These are phyloP conservation scores for Aspergillus udagawae DNA, from an alignment of 2,329 filamentous ascomycete genomes.

Conservation along the genomic window DNA sequence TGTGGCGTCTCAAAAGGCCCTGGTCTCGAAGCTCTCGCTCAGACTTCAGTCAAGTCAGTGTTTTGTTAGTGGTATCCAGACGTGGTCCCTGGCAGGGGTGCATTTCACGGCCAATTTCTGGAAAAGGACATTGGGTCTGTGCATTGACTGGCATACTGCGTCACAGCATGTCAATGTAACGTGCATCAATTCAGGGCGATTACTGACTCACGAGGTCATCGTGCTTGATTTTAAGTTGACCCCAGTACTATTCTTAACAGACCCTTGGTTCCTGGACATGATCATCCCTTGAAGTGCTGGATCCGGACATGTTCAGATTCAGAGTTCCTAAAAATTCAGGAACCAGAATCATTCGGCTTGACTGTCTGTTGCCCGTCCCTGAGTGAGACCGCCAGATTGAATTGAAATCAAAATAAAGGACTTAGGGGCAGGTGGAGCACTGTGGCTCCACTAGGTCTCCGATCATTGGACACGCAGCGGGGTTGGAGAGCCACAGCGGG, in stretches of 20 bases:
- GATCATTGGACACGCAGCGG: constrained; percentile 7
- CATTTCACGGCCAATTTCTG: neutral
- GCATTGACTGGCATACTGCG: neutral
- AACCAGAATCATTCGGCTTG: neutral
- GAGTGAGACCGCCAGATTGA: neutral
- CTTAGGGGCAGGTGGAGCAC: constrained; percentile 13
- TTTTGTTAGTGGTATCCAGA: neutral
- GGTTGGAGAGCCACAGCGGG: constrained; percentile 13
- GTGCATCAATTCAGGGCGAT: too few species aligned
- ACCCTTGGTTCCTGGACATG: neutral
- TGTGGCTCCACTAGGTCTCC: neutral
- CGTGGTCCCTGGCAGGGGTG: neutral
- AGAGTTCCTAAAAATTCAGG: neutral
- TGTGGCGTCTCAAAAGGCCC: constrained; percentile 4
- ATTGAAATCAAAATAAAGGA: constrained; percentile 7
- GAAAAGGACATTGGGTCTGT: neutral
- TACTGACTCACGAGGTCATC: too few species aligned
- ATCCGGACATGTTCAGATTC: neutral
- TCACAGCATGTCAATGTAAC: too few species aligned
- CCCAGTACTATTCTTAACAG: neutral
- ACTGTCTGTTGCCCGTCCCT: neutral
- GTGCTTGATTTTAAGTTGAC: too few species aligned
- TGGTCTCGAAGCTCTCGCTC: constrained; percentile 2
- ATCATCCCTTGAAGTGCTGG: neutral
- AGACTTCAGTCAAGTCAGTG: neutral